Evolutionary conservation across 768 basidiomycete genomes (phyloP).

Genomic region (Pleurotus tuoliensis): DNA sequence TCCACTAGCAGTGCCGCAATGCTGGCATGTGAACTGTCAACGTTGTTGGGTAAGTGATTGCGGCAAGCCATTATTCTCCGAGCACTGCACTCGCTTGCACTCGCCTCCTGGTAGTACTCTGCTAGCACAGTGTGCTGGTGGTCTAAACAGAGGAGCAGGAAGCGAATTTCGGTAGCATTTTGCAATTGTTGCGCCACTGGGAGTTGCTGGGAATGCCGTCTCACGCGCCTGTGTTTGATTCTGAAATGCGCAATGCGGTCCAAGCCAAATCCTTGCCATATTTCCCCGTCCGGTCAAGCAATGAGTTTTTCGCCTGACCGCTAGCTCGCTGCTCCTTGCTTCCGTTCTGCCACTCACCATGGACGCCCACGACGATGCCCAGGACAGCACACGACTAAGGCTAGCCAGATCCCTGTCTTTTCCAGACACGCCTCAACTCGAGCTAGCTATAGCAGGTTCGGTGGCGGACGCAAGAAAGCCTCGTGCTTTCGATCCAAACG

Average conservation of each 20-base stretch:
- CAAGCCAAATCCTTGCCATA: neutral
- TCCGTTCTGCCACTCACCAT: neutral
- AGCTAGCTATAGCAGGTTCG: neutral
- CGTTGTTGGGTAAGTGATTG: too few species aligned
- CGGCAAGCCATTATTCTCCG: too few species aligned
- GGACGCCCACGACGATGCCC: constrained; percentile 1
- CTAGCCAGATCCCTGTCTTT: constrained; percentile 5
- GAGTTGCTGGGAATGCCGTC: neutral
- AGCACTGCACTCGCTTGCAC: too few species aligned
- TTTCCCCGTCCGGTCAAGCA: neutral
- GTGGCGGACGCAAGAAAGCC: neutral
- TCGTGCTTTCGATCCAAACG: neutral
- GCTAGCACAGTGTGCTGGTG: too few species aligned
- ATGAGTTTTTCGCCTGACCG: neutral
- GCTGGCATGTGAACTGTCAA: too few species aligned
- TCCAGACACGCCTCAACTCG: neutral
- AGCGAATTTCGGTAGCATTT: neutral
- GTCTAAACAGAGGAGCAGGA: neutral
- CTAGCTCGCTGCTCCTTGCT: neutral
- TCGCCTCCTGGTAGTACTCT: too few species aligned
- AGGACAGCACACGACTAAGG: neutral
- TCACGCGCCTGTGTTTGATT: constrained; percentile 2
- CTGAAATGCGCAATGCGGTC: constrained; percentile 5
- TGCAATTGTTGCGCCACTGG: constrained; percentile 3
- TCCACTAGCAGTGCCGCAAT: too few species aligned